Percentiles rank a stretch among this genome's conserved stretches.
Conservation (phyloP, 2,329 filamentous ascomycete species). For the Verticillium nubilum region DNA sequence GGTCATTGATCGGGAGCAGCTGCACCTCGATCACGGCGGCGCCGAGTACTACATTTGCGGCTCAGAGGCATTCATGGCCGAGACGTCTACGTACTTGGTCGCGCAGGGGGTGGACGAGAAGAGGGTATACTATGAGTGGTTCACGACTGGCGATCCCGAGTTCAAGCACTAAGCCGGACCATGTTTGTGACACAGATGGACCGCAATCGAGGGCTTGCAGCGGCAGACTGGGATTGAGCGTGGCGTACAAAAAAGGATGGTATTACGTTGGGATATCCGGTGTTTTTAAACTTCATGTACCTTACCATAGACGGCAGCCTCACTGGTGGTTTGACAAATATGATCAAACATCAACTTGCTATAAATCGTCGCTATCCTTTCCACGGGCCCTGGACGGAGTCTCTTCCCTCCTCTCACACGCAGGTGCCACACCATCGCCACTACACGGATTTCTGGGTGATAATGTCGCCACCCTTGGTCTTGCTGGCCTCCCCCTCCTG, state of each 20-base stretch:
- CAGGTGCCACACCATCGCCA: too few relatives aligned
- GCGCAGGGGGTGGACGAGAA: slow-evolving; percentile 29
- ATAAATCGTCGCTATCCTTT: too few relatives aligned
- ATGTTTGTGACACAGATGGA: too few relatives aligned
- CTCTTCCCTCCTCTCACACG: too few relatives aligned
- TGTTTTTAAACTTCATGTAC: neutral
- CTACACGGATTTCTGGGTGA: neutral
- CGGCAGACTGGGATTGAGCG: neutral
- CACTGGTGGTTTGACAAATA: neutral
- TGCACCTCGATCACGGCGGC: slow-evolving; percentile 37
- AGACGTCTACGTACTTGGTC: slow-evolving; percentile 39
- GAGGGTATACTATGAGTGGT: slow-evolving; percentile 40
- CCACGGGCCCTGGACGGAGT: too few relatives aligned
- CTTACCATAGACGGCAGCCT: neutral
- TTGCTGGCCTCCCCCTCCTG: neutral
- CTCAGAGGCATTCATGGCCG: slow-evolving; percentile 48
- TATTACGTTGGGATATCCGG: neutral
- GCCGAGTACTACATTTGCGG: slow-evolving; percentile 52
- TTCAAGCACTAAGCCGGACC: neutral
- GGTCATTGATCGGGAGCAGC: slow-evolving; percentile 34
- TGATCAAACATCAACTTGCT: too few relatives aligned
- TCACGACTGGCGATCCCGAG: slow-evolving; percentile 37
- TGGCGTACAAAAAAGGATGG: neutral
- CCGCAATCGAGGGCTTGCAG: too few relatives aligned
- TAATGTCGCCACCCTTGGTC: neutral